phyloP scores from a whole-genome alignment of 441 rosid species.

The Viola pubescens region DNA sequence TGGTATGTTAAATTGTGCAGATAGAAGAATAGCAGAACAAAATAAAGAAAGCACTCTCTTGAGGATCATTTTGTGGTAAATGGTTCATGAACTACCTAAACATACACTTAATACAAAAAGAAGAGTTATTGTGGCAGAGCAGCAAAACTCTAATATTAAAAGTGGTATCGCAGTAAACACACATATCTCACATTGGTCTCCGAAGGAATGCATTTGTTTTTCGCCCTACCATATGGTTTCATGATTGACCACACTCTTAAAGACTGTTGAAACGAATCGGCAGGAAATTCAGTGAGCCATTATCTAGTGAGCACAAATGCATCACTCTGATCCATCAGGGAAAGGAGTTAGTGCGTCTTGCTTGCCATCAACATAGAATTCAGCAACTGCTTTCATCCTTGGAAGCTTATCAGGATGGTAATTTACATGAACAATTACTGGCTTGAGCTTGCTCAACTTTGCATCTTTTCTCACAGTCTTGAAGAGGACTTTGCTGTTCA shows the following conservation, averaged over 20 bases:
- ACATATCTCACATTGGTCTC: neutral
- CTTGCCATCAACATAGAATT: constrained; percentile 73
- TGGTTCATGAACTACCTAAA: neutral
- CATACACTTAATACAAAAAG: neutral
- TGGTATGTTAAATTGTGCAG: neutral
- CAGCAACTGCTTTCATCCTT: constrained; percentile 75
- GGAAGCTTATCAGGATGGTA: constrained; percentile 93
- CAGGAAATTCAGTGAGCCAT: neutral
- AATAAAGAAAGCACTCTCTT: neutral
- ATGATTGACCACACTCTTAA: constrained; percentile 3
- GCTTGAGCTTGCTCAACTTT: constrained; percentile 60
- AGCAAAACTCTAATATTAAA: neutral
- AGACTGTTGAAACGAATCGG: neutral
- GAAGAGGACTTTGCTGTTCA: constrained; percentile 94
- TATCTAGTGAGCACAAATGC: constrained; percentile 1
- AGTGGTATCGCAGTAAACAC: neutral
- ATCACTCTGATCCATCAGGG: constrained; percentile 80
- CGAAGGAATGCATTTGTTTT: neutral
- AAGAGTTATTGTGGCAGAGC: neutral
- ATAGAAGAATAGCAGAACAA: neutral
- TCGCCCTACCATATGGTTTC: constrained; percentile 3
- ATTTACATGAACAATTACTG: constrained; percentile 75
- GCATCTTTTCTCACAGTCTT: constrained; percentile 70
- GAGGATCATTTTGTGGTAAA: constrained; percentile 1
- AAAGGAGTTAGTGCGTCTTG: constrained; percentile 65